Percentiles rank a stretch among this genome's conserved stretches.
Evolutionary conservation across 1,139 yeast genomes (phyloP).

Genomic region (Suhomyces chickasaworum): DNA sequence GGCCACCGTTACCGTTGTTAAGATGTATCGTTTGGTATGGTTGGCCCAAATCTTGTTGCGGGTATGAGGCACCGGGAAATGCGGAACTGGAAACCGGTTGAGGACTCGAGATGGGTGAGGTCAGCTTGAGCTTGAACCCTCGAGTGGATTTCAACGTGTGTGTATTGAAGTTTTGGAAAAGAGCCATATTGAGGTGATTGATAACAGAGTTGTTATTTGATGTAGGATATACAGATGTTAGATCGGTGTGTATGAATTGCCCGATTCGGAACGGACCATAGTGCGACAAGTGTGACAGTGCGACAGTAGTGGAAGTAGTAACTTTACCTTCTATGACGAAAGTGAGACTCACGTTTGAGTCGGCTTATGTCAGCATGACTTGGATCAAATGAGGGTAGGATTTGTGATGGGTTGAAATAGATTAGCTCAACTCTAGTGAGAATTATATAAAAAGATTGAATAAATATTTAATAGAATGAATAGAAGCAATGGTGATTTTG

Average conservation of each 20-base stretch:
- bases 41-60: slow-evolving; percentile 31
- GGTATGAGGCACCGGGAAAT: slow-evolving; percentile 35
- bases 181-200: slow-evolving; percentile 35
- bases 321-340: not conserved
- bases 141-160: slow-evolving; percentile 57
- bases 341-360: not conserved
- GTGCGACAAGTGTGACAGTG: too few relatives aligned
- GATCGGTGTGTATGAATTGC: slow-evolving; percentile 7
- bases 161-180: slow-evolving; percentile 60
- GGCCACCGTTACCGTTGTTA: slow-evolving; percentile 25
- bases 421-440: too few relatives aligned
- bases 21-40: slow-evolving; percentile 22
- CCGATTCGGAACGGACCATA: slow-evolving; percentile 10
- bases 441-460: too few relatives aligned
- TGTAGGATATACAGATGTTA: not conserved
- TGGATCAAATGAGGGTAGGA: too few relatives aligned
- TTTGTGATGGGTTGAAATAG: too few relatives aligned
- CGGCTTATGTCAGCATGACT: not conserved
- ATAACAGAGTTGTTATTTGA: not conserved
- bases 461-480: too few relatives aligned
- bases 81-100: slow-evolving; percentile 38
- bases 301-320: not conserved
- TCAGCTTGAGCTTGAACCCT: slow-evolving; percentile 51
- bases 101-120: slow-evolving; percentile 48
- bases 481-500: too few relatives aligned